Conservation (phyloP, 2,329 filamentous ascomycete species). For the Endothia cerciana region DNA sequence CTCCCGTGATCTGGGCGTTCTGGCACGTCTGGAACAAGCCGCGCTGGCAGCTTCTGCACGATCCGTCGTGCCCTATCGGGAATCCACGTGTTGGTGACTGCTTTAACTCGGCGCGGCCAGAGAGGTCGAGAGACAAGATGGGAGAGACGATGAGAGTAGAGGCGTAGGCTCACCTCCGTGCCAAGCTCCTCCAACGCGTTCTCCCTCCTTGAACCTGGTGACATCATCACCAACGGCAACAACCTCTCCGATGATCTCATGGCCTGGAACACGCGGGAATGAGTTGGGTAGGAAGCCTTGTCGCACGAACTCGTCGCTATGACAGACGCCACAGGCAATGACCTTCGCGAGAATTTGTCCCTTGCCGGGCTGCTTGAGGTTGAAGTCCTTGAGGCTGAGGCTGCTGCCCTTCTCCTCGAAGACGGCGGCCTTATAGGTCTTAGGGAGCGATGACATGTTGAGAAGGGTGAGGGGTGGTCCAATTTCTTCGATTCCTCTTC, state of each 20-base stretch:
- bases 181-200: constrained; percentile 70
- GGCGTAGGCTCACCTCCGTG: constrained; percentile 57
- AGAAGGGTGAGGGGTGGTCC: background rate
- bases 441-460: constrained; percentile 50
- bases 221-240: constrained; percentile 63
- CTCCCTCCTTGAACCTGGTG: constrained; percentile 62
- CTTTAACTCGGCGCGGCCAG: background rate
- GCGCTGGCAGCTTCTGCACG: constrained; percentile 65
- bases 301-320: constrained; percentile 58
- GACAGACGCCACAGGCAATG: constrained; percentile 73
- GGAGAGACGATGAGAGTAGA: constrained; percentile 28
- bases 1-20: constrained; percentile 65
- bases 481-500: background rate
- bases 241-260: constrained; percentile 72
- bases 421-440: constrained; percentile 69
- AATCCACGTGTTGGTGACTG: background rate
- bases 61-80: constrained; percentile 57
- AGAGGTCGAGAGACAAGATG: constrained; percentile 20
- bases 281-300: constrained; percentile 55
- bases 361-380: constrained; percentile 57
- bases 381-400: constrained; percentile 61
- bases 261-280: constrained; percentile 68
- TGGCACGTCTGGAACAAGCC: constrained; percentile 72
- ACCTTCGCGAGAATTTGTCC: constrained; percentile 72
- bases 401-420: constrained; percentile 56